These are phyloP conservation scores for Podospora sp. DNA, from an alignment of 495 filamentous ascomycete genomes.

Conservation along the genomic window DNA sequence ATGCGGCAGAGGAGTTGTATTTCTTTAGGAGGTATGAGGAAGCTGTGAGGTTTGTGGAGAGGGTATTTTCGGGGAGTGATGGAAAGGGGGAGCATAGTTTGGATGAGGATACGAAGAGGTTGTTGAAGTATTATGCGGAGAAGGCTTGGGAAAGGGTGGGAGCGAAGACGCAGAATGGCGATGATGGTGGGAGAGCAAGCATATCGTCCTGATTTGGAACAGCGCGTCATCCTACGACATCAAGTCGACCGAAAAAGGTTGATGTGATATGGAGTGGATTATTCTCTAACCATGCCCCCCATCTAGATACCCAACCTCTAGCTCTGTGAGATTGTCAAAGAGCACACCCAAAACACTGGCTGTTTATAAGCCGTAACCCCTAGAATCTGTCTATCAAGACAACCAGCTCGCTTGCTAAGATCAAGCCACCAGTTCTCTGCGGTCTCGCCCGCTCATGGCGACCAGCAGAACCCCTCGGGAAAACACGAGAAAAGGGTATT, in stretches of 20 bases:
- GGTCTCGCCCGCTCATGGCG: slow-evolving; percentile 4
- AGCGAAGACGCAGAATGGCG: not conserved
- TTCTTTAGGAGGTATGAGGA: slow-evolving; percentile 53
- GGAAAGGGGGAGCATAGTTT: slow-evolving; percentile 29
- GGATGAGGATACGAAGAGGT: slow-evolving; percentile 40
- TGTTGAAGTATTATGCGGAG: slow-evolving; percentile 41
- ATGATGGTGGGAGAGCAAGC: not conserved
- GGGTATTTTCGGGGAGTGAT: slow-evolving; percentile 33
- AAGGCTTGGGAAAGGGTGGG: slow-evolving; percentile 31
- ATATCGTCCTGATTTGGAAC: no score
- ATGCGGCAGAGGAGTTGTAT: slow-evolving; percentile 60
- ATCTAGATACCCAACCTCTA: slow-evolving; percentile 5
- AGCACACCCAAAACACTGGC: not conserved
- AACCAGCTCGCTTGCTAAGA: not conserved
- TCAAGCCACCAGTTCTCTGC: not conserved
- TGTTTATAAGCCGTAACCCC: not conserved
- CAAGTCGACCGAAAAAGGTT: no score
- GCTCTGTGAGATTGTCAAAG: not conserved
- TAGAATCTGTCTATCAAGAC: not conserved
- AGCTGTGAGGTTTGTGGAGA: slow-evolving; percentile 39
- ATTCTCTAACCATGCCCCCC: not conserved
- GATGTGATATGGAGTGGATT: not conserved
- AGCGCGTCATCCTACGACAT: no score
- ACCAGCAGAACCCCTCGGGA: slow-evolving; percentile 9
- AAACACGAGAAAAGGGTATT: slow-evolving; percentile 22